Evolutionary conservation across 2,329 filamentous ascomycete genomes (phyloP), one percentile per base, ranked within the genome.

Genomic region (Cladosporium velox): DNA sequence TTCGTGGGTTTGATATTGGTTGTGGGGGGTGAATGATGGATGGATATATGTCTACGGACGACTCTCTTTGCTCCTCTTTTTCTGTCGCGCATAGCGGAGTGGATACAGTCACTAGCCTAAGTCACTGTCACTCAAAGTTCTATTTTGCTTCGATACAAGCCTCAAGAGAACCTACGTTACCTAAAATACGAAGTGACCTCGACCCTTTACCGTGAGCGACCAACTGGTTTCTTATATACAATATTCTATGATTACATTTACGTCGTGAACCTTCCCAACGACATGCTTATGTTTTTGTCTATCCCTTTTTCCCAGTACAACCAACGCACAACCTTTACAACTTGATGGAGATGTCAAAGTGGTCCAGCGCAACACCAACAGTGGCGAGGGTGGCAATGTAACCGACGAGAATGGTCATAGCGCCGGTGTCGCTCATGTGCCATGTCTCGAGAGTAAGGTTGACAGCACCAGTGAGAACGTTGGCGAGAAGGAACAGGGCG

Each of bases 391-490:
- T 79, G 2, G 81, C 85, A 60, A 89, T 89, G 78, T 98, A 98
- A 5, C 77, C 86, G 26, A 92, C 78, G 69, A 99, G 77, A 38
- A 97, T 87, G 0, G 78, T 88, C 87, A 97, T 91, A 0, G 93
- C 87, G 65, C 81, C 77, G 3, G 85, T 72, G 10, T 87, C 85
- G 4, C 83, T 84, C 69, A 90, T 87, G 75, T 94, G 86, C 70
- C 98, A 79, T 2, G 95, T 99, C 47, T 90, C 89, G 64, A 98
- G 78, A 4, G 89, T 91, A 84, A 99, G 83, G 77, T 99, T 99
- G 64, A 98, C 90, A 18, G 92, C 75, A 0, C 95, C 95, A 0
- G 95, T 99, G 68, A 97, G 79, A 57, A 99, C 79, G 75, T 99
- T 99, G 2, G 95, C 93, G 44, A 93, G 74, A 66, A 99, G 78